Evolutionary conservation across 108 stramenopile genomes (phyloP).

Genomic region (Epithemia pelagica): DNA sequence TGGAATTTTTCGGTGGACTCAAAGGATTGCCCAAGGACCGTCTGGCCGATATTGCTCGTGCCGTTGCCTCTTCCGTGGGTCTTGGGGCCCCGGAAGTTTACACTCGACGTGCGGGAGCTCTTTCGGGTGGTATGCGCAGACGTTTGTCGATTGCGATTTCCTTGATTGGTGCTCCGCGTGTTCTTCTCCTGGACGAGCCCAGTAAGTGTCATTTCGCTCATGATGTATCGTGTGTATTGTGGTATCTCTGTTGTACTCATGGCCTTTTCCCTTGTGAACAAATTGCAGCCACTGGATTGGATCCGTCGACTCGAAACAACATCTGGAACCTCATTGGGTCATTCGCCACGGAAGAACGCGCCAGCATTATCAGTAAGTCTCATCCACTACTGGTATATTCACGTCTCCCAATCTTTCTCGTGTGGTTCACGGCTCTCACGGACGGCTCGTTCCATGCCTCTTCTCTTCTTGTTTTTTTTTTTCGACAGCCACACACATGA

Average conservation of each 20-base stretch:
- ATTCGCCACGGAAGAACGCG: constrained; percentile 36
- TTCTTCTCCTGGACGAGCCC: constrained; percentile 85
- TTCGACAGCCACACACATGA: constrained; percentile 76
- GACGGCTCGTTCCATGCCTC: background rate
- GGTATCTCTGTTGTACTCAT: background rate
- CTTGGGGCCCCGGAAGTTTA: constrained; percentile 41
- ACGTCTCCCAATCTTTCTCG: no score
- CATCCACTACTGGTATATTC: background rate
- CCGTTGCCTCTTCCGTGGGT: constrained; percentile 43
- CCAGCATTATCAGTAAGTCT: constrained; percentile 52
- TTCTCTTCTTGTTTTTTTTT: background rate
- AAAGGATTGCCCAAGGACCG: constrained; percentile 44
- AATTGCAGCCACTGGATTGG: constrained; percentile 29
- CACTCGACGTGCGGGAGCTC: constrained; percentile 25
- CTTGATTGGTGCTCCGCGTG: constrained; percentile 64
- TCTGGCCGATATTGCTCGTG: constrained; percentile 27
- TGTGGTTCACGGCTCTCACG: background rate
- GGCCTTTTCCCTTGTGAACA: background rate
- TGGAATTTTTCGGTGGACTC: constrained; percentile 57
- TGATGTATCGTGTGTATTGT: constrained; percentile 1
- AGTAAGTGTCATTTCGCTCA: constrained; percentile 31
- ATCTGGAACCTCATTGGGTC: constrained; percentile 52
- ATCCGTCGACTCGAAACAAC: constrained; percentile 50
- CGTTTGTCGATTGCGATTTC: constrained; percentile 86
- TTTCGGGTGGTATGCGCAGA: constrained; percentile 91